Percentiles rank a stretch among this genome's conserved stretches.
These are phyloP conservation scores for Pseudisothecium myosuroides DNA, from an alignment of 225 moss, liverwort and hornwort genomes.

Conservation along the genomic window DNA sequence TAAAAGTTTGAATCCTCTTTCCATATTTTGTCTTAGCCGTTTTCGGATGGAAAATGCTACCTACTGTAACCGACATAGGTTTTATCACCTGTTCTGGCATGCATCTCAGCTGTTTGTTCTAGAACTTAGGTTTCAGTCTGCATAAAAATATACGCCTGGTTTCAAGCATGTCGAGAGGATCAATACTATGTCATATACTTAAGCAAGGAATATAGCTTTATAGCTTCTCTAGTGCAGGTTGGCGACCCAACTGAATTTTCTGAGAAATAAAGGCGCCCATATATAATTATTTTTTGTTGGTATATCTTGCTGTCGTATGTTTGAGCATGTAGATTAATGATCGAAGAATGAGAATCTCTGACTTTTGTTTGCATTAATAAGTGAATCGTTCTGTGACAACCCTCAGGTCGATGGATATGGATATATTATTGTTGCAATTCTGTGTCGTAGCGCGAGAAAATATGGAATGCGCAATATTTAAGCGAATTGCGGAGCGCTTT, in stretches of 20 bases:
- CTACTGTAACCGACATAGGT: neutral
- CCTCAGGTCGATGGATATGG: constrained; percentile 93
- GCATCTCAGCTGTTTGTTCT: neutral
- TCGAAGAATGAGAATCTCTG: neutral
- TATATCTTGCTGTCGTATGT: neutral
- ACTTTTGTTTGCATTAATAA: neutral
- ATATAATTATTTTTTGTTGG: neutral
- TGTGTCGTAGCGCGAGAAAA: constrained; percentile 72
- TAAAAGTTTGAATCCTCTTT: neutral
- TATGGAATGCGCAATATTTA: constrained; percentile 44
- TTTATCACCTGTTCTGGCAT: neutral
- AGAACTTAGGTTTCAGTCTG: neutral
- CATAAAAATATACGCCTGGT: neutral
- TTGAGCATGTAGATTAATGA: neutral
- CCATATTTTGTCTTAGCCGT: neutral
- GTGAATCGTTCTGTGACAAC: neutral
- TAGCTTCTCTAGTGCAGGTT: neutral
- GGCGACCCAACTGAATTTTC: neutral
- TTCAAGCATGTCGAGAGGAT: neutral
- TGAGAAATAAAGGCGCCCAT: neutral
- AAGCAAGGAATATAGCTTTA: neutral
- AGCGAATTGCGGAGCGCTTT: constrained; percentile 47
- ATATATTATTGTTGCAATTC: constrained; percentile 83
- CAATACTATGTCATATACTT: neutral
- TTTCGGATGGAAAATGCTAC: neutral